Conservation (phyloP, 2,329 filamentous ascomycete species). For the Exutisphaerella laricina region DNA sequence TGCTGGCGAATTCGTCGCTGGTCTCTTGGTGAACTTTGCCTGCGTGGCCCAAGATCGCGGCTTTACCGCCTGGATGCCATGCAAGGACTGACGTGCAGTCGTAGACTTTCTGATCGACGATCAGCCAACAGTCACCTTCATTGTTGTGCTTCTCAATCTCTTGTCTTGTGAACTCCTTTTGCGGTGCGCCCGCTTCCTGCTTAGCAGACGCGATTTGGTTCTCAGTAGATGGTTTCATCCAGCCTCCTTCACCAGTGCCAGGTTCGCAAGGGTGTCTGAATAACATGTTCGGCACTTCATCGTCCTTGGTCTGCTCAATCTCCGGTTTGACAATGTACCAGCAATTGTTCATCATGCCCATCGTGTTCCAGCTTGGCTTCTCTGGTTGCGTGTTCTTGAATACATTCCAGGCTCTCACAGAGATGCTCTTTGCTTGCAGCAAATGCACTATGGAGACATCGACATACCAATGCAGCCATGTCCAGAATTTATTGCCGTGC, state of each 20-base stretch:
- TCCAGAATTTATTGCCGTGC: slow-evolving; percentile 51
- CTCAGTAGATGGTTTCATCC: slow-evolving; percentile 48
- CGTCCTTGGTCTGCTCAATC: slow-evolving; percentile 32
- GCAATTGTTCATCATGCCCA: slow-evolving; percentile 54
- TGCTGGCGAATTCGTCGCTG: slow-evolving; percentile 45
- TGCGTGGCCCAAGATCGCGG: slow-evolving; percentile 46
- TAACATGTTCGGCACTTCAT: slow-evolving; percentile 33
- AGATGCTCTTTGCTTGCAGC: slow-evolving; percentile 40
- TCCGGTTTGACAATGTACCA: slow-evolving; percentile 45
- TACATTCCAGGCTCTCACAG: slow-evolving; percentile 46
- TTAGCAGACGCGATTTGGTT: slow-evolving; percentile 43
- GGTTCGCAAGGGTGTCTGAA: slow-evolving; percentile 47
- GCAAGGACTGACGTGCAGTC: slow-evolving; percentile 45
- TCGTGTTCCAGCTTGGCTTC: slow-evolving; percentile 44
- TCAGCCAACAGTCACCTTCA: slow-evolving; percentile 50
- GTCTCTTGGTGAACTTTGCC: slow-evolving; percentile 48
- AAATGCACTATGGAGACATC: slow-evolving; percentile 45
- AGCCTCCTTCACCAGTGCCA: slow-evolving; percentile 42
- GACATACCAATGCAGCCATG: slow-evolving; percentile 50
- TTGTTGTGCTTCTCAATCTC: slow-evolving; percentile 50
- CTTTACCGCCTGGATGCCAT: slow-evolving; percentile 49
- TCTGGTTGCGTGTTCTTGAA: slow-evolving; percentile 49
- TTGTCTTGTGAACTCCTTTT: slow-evolving; percentile 49
- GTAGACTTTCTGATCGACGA: slow-evolving; percentile 49
- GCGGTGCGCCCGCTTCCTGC: slow-evolving; percentile 41